A percentile compares a stretch with the other conserved stretches of the same genome.
Evolutionary conservation across 331 rosid genomes (phyloP).

Genomic region (Stylosanthes scabra): DNA sequence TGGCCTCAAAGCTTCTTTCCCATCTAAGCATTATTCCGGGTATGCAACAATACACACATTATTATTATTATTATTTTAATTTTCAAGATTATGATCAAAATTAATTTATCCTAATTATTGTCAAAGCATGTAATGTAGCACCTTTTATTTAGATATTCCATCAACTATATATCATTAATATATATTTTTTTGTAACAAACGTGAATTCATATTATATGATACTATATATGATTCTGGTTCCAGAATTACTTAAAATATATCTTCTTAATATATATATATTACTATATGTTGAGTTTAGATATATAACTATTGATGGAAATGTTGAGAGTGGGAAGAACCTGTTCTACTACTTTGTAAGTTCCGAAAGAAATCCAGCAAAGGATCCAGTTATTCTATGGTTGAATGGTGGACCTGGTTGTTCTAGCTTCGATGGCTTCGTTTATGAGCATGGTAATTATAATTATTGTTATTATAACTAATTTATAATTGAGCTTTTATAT

Average conservation of each 20-base stretch:
- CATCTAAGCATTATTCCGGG: conserved; percentile 85
- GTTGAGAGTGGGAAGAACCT: conserved; percentile 62
- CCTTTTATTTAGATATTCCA: too few species aligned
- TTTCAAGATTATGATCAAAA: background rate
- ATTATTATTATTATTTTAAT: background rate
- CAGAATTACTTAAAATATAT: too few species aligned
- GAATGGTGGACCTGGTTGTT: conserved; percentile 95
- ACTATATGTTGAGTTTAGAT: conserved; percentile 18
- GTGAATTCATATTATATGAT: background rate
- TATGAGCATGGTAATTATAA: conserved; percentile 72
- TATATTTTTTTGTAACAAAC: background rate
- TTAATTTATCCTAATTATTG: background rate
- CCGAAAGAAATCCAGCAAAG: conserved; percentile 64
- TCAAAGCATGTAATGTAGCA: background rate
- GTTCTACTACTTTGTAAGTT: conserved; percentile 78
- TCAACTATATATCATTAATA: background rate
- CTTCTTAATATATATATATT: too few species aligned
- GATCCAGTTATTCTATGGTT: conserved; percentile 93
- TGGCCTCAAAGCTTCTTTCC: conserved; percentile 61
- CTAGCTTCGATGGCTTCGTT: conserved; percentile 88
- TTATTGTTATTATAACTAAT: background rate
- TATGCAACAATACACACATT: conserved; percentile 21
- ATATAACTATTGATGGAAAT: conserved; percentile 43
- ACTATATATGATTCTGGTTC: too few species aligned
- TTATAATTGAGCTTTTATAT: too few species aligned